These are phyloP conservation scores for Annona squamosa DNA, from an alignment of 164 flowering plant genomes.

Conservation along the genomic window DNA sequence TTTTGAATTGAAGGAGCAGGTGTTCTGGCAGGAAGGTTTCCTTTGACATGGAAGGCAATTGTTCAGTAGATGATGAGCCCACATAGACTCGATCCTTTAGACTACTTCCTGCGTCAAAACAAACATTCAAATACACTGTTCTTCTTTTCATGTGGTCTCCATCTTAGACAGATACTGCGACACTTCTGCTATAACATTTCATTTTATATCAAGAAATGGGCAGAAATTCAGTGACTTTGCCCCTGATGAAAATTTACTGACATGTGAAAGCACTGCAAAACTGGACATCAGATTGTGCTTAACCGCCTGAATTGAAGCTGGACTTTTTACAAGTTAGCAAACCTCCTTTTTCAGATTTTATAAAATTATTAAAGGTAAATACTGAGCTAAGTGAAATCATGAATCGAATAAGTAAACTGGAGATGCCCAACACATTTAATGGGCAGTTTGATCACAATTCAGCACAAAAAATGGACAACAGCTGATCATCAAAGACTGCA, in stretches of 20 bases:
- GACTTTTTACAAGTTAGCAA: not conserved
- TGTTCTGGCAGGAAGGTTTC: slow-evolving; percentile 54
- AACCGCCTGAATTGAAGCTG: not conserved
- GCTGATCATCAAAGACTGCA: too few species aligned
- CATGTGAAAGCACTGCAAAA: not conserved
- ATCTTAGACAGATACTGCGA: slow-evolving; percentile 18
- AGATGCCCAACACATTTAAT: too few species aligned
- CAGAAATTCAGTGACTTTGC: not conserved
- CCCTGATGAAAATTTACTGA: not conserved
- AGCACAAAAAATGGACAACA: too few species aligned
- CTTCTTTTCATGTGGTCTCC: slow-evolving; percentile 21
- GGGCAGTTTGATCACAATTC: too few species aligned
- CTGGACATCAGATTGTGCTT: not conserved
- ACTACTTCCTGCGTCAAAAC: slow-evolving; percentile 88
- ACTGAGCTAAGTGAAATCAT: too few species aligned
- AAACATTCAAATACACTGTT: slow-evolving; percentile 55
- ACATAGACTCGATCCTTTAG: slow-evolving; percentile 49
- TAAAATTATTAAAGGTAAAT: too few species aligned
- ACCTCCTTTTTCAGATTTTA: too few species aligned
- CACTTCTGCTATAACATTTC: slow-evolving; percentile 14
- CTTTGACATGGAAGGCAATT: slow-evolving; percentile 43
- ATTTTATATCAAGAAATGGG: not conserved
- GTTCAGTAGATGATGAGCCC: slow-evolving; percentile 42
- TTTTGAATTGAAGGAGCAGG: slow-evolving; percentile 39
- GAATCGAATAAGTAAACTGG: too few species aligned